Conservation (phyloP, 2,329 filamentous ascomycete genomes). For the Pseudogymnoascus sp. region DNA sequence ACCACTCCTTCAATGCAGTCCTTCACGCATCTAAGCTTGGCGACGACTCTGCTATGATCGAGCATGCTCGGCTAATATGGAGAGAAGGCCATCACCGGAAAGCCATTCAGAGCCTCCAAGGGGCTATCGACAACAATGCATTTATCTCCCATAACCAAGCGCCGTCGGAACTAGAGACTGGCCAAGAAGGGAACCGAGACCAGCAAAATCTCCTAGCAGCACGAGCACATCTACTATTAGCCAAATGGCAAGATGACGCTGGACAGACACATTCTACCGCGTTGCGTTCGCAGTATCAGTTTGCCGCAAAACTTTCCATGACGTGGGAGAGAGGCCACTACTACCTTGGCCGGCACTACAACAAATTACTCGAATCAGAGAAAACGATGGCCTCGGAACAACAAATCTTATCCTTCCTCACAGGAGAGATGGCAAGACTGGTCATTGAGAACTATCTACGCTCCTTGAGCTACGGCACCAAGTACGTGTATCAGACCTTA, state of each 20-base stretch:
- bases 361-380: conserved; percentile 88
- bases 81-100: conserved; percentile 89
- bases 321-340: conserved; percentile 97
- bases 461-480: conserved; percentile 80
- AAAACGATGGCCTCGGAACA: conserved; percentile 68
- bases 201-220: conserved; percentile 59
- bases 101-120: conserved; percentile 84
- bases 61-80: conserved; percentile 90
- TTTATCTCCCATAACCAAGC: conserved; percentile 45
- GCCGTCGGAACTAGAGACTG: not conserved
- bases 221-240: conserved; percentile 77
- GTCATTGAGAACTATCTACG: conserved; percentile 92
- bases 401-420: conserved; percentile 68
- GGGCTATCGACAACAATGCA: conserved; percentile 75
- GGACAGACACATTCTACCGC: conserved; percentile 83
- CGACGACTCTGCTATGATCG: conserved; percentile 82
- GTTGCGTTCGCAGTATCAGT: conserved; percentile 74
- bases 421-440: conserved; percentile 76
- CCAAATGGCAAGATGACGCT: conserved; percentile 94
- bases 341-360: conserved; percentile 93
- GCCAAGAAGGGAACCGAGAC: conserved; percentile 12
- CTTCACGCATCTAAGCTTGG: conserved; percentile 79
- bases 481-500: conserved; percentile 91
- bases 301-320: conserved; percentile 61
- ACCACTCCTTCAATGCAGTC: conserved; percentile 89